Evolutionary conservation across 2,329 filamentous ascomycete genomes (phyloP), one percentile per base, ranked within the genome.

Genomic region (Fonsecaea erecta): DNA sequence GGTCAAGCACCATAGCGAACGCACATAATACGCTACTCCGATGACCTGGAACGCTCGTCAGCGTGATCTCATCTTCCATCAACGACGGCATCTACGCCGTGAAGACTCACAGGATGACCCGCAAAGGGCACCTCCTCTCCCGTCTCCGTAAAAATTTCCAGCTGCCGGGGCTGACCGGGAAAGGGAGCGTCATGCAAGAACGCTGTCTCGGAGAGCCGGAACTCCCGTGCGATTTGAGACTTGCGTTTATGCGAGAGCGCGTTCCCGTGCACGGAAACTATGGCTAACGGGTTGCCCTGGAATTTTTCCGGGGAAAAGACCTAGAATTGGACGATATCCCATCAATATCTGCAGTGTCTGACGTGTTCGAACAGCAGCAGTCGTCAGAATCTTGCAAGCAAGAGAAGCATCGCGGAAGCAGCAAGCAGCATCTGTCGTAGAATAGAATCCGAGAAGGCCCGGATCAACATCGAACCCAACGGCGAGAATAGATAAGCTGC

Each of bases 121-220:
- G 86, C 86, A 68, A 89, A 88, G 21, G 85, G 83, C 18, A 88
- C 75, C 74, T 89, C 86, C 35, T 77, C 72, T 2, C 68, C 68
- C 8, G 76, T 72, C 48, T 78, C 73, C 35, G 84, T 85, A 77
- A 88, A 89, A 70, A 89, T 89, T 74, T 88, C 84, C 69, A 88
- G 80, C 60, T 76, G 76, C 51, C 83, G 75, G 21, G 77, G 73
- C 65, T 77, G 72, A 60, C 74, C 73, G 24, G 73, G 67, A 54
- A 78, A 75, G 30, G 68, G 60, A 8, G 72, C 65, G 52, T 83
- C 81, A 75, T 88, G 84, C 35, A 88, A 75, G 72, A 89, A 89
- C 53, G 87, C 84, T 0, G 86, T 88, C 75, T 88, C 86, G 57
- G 84, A 86, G 71, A 86, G 83, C 75, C 86, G 87, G 78, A 89